Conservation (phyloP, 2,329 filamentous ascomycete species). For the Fusarium sp. region DNA sequence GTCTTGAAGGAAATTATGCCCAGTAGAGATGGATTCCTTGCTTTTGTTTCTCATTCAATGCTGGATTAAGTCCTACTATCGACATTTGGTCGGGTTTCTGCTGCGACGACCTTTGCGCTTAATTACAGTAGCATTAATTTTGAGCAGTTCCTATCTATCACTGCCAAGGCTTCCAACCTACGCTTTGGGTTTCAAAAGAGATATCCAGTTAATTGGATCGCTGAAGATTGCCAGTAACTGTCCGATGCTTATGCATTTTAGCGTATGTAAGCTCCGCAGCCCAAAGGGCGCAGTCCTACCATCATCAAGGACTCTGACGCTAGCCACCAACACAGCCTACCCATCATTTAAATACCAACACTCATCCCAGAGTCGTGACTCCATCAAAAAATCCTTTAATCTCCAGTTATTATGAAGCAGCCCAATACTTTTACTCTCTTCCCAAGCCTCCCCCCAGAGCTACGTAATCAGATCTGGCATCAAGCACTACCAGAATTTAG, state of each 20-base stretch:
- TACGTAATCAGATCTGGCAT: conserved; percentile 30
- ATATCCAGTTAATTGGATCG: too few species aligned
- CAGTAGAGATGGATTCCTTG: too few species aligned
- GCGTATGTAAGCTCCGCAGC: neutral
- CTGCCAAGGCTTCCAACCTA: too few species aligned
- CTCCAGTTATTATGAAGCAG: neutral
- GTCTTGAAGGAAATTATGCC: neutral
- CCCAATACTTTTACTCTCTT: conserved; percentile 12
- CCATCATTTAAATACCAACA: neutral
- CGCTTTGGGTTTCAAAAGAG: too few species aligned
- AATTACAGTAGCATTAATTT: too few species aligned
- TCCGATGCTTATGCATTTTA: too few species aligned
- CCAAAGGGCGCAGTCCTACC: neutral
- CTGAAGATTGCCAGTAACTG: too few species aligned
- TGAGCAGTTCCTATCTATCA: too few species aligned
- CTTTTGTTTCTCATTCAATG: neutral
- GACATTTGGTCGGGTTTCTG: too few species aligned
- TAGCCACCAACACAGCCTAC: conserved; percentile 3
- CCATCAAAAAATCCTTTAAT: neutral
- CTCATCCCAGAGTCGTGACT: neutral
- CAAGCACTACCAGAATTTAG: conserved; percentile 2
- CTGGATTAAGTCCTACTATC: too few species aligned
- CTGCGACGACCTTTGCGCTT: too few species aligned
- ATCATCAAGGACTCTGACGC: neutral
- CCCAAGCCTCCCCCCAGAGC: conserved; percentile 9